phyloP scores from a whole-genome alignment of 2,329 filamentous ascomycete species.

The Hypoxylon sp. region DNA sequence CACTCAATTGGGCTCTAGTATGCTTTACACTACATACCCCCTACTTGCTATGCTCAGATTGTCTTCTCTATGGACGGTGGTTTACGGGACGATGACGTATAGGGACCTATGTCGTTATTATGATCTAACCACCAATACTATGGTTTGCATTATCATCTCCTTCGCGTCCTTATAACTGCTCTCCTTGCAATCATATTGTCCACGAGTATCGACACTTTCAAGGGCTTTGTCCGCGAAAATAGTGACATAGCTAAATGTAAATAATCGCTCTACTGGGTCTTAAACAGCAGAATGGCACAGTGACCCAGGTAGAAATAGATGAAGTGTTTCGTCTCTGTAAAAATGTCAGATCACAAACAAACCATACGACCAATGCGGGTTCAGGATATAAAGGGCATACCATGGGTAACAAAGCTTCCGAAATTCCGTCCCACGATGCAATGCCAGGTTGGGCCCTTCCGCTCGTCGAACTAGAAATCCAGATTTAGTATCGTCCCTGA shows the following conservation, averaged over 20 bases:
- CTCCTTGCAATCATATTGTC: conserved; percentile 10
- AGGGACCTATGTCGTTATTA: conserved; percentile 15
- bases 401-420: conserved; percentile 98
- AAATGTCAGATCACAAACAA: conserved; percentile 31
- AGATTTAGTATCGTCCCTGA: conserved; percentile 28
- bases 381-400: conserved; percentile 65
- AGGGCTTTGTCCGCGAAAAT: conserved; percentile 6
- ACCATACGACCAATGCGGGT: background rate
- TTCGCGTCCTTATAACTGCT: conserved; percentile 6
- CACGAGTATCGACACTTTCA: conserved; percentile 10
- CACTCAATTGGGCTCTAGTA: background rate
- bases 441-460: conserved; percentile 98
- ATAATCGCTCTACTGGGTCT: conserved; percentile 81
- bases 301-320: conserved; percentile 99
- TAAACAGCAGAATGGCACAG: conserved; percentile 98
- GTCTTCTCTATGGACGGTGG: conserved; percentile 18
- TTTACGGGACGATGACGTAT: conserved; percentile 8
- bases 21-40: conserved; percentile 13
- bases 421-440: conserved; percentile 99
- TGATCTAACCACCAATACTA: conserved; percentile 14
- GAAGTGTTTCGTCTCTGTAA: conserved; percentile 98
- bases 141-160: conserved; percentile 3
- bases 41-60: conserved; percentile 20
- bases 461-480: conserved; percentile 87
- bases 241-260: conserved; percentile 3